These are phyloP conservation scores for Cyberlindnera maclurae DNA, from an alignment of 805 yeast species.

Conservation along the genomic window DNA sequence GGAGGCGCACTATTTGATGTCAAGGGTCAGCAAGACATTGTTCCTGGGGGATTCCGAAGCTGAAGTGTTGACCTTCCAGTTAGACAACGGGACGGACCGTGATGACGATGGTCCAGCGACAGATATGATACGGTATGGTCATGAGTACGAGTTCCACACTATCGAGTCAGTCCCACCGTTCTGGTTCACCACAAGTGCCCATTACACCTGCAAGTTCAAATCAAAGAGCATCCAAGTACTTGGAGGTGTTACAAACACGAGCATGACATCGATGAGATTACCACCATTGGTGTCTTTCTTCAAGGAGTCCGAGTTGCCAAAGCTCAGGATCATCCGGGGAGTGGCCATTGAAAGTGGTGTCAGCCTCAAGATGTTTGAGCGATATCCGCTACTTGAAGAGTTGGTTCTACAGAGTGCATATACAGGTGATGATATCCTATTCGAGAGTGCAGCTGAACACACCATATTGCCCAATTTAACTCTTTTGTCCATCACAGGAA, in stretches of 20 bases:
- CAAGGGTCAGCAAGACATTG: conserved; percentile 8
- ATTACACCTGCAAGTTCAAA: conserved; percentile 13
- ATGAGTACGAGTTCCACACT: conserved; percentile 15
- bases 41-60: conserved; percentile 8
- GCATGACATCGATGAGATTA: conserved; percentile 13
- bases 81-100: not conserved
- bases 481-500: conserved; percentile 15
- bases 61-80: conserved; percentile 1
- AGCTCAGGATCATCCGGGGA: conserved; percentile 11
- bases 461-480: conserved; percentile 6
- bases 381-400: conserved; percentile 8
- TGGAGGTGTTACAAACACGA: conserved; percentile 15
- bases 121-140: conserved; percentile 12
- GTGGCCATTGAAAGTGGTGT: conserved; percentile 20
- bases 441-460: not conserved
- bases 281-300: conserved; percentile 17
- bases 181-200: conserved; percentile 11
- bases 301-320: conserved; percentile 15
- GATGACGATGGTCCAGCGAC: not conserved
- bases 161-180: conserved; percentile 11
- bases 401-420: conserved; percentile 18
- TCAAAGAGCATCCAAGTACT: conserved; percentile 10
- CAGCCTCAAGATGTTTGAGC: conserved; percentile 15
- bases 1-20: conserved; percentile 2
- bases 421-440: conserved; percentile 7